Percentiles rank a stretch among this genome's conserved stretches.
phyloP scores from a whole-genome alignment of 2,329 filamentous ascomycete genomes.

The Talaromyces albobiverticillius region DNA sequence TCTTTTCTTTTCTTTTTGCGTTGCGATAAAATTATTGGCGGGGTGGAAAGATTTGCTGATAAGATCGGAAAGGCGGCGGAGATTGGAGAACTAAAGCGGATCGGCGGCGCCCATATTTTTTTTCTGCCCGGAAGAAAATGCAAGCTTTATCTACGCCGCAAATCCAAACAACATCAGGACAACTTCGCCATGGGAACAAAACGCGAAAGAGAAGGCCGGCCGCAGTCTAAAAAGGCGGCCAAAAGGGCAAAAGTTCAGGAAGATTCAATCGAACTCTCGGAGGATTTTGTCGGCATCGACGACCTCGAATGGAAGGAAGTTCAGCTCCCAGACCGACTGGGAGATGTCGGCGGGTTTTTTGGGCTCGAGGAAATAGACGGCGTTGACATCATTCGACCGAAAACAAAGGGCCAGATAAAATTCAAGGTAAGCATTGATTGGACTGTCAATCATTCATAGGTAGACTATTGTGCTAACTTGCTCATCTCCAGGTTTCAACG shows the following conservation, averaged over 20 bases:
- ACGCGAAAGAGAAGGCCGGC: slow-evolving; percentile 31
- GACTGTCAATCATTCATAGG: background rate
- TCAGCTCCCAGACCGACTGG: slow-evolving; percentile 68
- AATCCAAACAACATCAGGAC: background rate
- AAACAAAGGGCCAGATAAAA: slow-evolving; percentile 50
- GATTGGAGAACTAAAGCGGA: slow-evolving; percentile 7
- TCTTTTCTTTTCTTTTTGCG: background rate
- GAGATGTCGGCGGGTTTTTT: slow-evolving; percentile 92
- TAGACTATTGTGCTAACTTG: slow-evolving; percentile 5
- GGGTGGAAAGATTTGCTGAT: slow-evolving; percentile 13
- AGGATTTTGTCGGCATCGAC: slow-evolving; percentile 41
- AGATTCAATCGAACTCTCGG: slow-evolving; percentile 19
- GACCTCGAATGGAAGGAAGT: slow-evolving; percentile 64
- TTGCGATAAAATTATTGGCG: slow-evolving; percentile 1
- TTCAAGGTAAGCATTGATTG: slow-evolving; percentile 36
- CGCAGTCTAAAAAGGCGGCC: slow-evolving; percentile 25
- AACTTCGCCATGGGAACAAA: slow-evolving; percentile 34
- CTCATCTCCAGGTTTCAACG: slow-evolving; percentile 24
- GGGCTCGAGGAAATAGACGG: slow-evolving; percentile 89
- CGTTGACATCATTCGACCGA: slow-evolving; percentile 72
- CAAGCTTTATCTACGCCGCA: slow-evolving; percentile 31
- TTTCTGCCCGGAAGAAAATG: slow-evolving; percentile 20
- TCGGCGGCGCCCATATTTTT: slow-evolving; percentile 36
- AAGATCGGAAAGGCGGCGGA: slow-evolving; percentile 12
- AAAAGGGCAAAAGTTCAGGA: slow-evolving; percentile 33